Base-by-base conservation (phyloP, 2,329 filamentous ascomycete species). In the Ophiobolus disseminans region DNA sequence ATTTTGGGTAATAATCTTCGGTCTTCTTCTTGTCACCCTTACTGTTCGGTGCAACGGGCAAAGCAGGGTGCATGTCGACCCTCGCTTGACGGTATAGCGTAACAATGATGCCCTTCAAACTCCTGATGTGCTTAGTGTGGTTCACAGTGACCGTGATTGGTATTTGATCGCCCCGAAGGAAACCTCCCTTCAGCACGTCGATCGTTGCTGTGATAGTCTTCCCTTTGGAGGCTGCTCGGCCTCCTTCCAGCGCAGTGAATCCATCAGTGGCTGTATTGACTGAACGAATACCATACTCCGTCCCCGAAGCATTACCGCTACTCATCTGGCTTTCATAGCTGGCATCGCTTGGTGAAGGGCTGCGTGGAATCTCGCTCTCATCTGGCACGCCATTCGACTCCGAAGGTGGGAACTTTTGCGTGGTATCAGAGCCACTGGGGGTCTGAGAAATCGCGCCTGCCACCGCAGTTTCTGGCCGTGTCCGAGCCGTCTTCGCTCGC, bases 81-180 rank as follows among this genome's bases (percentile, higher is more conserved):
- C 91, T 86, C 19, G 91, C 91, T 72, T 96, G 90, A 35, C 94
- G 86, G 70, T 95, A 97, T 7, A 99, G 78, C 1, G 94, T 97
- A 36, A 96, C 85, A 52, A 97, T 94, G 38, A 97, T 88, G 6
- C 94, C 93, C 60, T 93, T 89, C 75, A 96, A 82, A 69, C 91
- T 97, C 76, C 93, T 91, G 65, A 97, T 85, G 48, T 86, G 83
- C 72, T 95, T 96, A 50, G 88, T 93, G 69, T 97, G 94, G 56
- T 91, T 88, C 50, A 99, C 86, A 0, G 83, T 86, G 42, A 97
- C 86, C 62, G 85, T 88, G 44, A 97, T 82, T 0, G 90, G 86
- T 34, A 97, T 80, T 19, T 83, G 84, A 62, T 97, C 94, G 13
- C 94, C 94, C 0, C 91, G 87, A 11, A 97, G 78, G 67, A 88